These are phyloP conservation scores for Geranium brycei DNA, from an alignment of 345 rosid genomes.

Conservation along the genomic window DNA sequence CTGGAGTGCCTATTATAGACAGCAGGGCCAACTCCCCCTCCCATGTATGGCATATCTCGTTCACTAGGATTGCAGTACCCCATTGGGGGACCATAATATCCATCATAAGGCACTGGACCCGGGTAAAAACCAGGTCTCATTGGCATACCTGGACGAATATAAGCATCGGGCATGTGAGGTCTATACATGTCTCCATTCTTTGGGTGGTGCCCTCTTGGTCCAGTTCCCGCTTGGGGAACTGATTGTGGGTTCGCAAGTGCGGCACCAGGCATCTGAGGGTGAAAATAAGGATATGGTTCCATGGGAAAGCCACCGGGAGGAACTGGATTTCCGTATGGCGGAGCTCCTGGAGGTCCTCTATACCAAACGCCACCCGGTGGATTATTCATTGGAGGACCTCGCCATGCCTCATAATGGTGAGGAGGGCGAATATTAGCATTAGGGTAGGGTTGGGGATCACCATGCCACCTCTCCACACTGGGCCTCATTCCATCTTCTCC, in stretches of 20 bases:
- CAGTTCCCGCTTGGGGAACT: conserved; percentile 47
- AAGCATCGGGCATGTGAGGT: conserved; percentile 71
- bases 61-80: conserved; percentile 57
- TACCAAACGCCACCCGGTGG: conserved; percentile 87
- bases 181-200: conserved; percentile 63
- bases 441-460: conserved; percentile 47
- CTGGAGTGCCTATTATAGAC: conserved; percentile 35
- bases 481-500: conserved; percentile 49
- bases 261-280: conserved; percentile 48
- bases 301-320: conserved; percentile 72
- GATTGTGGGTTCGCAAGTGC: conserved; percentile 40
- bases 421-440: conserved; percentile 51
- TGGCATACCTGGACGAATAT: conserved; percentile 66
- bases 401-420: conserved; percentile 70
- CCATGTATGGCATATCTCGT: conserved; percentile 59
- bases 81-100: conserved; percentile 77
- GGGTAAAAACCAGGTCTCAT: conserved; percentile 78
- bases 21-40: conserved; percentile 58
- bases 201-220: conserved; percentile 66
- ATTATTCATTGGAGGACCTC: conserved; percentile 66
- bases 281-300: conserved; percentile 77
- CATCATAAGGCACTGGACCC: conserved; percentile 64
- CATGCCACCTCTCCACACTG: conserved; percentile 53
- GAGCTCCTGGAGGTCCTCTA: conserved; percentile 72
- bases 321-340: conserved; percentile 62